Conservation (phyloP, 2,329 filamentous ascomycete species). For the Tothia fuscella region DNA sequence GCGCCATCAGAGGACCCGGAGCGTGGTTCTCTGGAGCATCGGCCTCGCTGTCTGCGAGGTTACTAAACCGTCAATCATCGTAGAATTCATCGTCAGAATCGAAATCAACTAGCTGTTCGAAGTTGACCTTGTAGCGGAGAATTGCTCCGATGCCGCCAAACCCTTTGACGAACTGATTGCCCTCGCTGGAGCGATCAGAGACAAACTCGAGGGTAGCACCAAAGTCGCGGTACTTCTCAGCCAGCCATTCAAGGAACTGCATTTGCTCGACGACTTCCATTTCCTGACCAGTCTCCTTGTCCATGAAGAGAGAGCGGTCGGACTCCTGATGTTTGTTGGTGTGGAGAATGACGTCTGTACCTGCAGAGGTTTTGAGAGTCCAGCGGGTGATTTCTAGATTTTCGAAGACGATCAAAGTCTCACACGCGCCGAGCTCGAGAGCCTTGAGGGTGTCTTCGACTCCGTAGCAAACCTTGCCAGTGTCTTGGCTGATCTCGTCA, state of each 20-base stretch:
- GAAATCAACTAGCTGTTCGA: slow-evolving; percentile 91
- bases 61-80: slow-evolving; percentile 82
- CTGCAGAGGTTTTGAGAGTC: slow-evolving; percentile 69
- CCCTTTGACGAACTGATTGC: slow-evolving; percentile 99
- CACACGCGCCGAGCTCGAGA: slow-evolving; percentile 85
- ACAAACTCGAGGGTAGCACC: slow-evolving; percentile 94
- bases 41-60: slow-evolving; percentile 84
- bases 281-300: slow-evolving; percentile 90
- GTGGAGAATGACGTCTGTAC: slow-evolving; percentile 64
- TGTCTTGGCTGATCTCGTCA: slow-evolving; percentile 97
- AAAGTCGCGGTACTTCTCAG: slow-evolving; percentile 96
- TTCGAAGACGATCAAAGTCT: slow-evolving; percentile 92
- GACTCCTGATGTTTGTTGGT: slow-evolving; percentile 77
- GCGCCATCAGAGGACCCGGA: slow-evolving; percentile 43
- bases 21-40: slow-evolving; percentile 49
- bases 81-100: slow-evolving; percentile 77
- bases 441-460: slow-evolving; percentile 97
- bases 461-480: slow-evolving; percentile 86
- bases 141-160: slow-evolving; percentile 97
- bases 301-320: slow-evolving; percentile 76
- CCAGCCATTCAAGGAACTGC: slow-evolving; percentile 98
- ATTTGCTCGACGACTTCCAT: slow-evolving; percentile 86
- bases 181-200: slow-evolving; percentile 91
- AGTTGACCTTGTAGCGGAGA: slow-evolving; percentile 99
- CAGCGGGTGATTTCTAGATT: slow-evolving; percentile 92